Evolutionary conservation across 2,329 filamentous ascomycete genomes (phyloP).

Genomic region (Gaeumannomyces sp.): DNA sequence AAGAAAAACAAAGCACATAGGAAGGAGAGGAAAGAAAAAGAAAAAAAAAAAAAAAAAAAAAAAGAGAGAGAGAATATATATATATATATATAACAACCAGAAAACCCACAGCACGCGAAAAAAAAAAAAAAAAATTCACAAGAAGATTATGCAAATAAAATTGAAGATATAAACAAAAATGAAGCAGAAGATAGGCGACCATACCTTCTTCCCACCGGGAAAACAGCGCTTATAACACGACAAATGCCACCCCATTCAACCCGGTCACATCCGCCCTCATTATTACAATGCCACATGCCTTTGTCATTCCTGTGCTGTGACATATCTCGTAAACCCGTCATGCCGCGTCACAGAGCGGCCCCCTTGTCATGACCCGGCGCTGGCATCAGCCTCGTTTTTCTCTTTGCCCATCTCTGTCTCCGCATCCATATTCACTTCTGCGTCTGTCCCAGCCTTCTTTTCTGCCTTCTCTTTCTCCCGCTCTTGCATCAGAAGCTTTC

Average conservation of each 20-base stretch:
- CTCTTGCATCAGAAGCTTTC: conserved; percentile 37
- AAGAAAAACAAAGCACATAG: too few relatives aligned
- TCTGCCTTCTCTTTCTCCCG: conserved; percentile 4
- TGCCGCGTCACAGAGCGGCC: neutral
- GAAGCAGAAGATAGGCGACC: neutral
- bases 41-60: too few relatives aligned
- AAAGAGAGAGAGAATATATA: too few relatives aligned
- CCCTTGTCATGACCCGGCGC: neutral
- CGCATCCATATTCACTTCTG: too few relatives aligned
- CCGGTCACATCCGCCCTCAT: too few relatives aligned
- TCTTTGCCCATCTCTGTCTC: neutral
- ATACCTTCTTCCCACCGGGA: too few relatives aligned
- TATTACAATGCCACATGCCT: neutral
- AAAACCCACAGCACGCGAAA: too few relatives aligned
- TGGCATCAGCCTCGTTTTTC: neutral
- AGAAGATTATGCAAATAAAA: neutral
- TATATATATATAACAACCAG: too few relatives aligned
- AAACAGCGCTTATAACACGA: neutral
- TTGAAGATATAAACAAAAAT: neutral
- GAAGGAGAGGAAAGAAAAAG: too few relatives aligned
- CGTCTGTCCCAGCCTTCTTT: neutral
- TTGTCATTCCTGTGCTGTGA: neutral
- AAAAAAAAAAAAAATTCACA: too few relatives aligned
- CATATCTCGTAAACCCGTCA: neutral
- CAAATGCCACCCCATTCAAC: neutral